These are phyloP conservation scores for Kwoniella sp. DNA, from an alignment of 768 basidiomycete genomes.

Conservation along the genomic window DNA sequence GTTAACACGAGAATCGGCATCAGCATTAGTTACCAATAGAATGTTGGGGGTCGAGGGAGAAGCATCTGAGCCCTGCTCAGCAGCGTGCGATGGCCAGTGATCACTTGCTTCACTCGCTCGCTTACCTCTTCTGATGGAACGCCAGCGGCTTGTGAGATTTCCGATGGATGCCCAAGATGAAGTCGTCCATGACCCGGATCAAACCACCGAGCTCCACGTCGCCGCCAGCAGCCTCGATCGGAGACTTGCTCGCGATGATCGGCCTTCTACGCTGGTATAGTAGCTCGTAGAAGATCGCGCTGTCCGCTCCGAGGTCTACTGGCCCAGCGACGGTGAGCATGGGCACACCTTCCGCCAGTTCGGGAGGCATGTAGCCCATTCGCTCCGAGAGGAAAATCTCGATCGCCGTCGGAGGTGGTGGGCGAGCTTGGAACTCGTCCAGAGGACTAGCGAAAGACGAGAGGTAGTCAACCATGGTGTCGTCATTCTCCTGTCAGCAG, in stretches of 20 bases:
- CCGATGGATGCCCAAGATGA: slow-evolving; percentile 8
- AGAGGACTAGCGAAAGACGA: slow-evolving; percentile 17
- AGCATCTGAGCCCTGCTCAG: not conserved
- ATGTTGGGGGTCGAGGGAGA: too few relatives aligned
- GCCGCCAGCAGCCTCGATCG: slow-evolving; percentile 13
- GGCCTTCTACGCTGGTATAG: slow-evolving; percentile 18
- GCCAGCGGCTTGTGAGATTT: not conserved
- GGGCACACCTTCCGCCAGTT: slow-evolving; percentile 13
- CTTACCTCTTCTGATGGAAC: not conserved
- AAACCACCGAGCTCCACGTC: slow-evolving; percentile 13
- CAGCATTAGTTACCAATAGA: too few relatives aligned
- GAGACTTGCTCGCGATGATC: slow-evolving; percentile 3
- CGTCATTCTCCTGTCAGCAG: slow-evolving; percentile 16
- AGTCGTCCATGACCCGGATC: slow-evolving; percentile 10
- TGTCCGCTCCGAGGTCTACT: slow-evolving; percentile 23
- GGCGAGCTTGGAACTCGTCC: slow-evolving; percentile 7
- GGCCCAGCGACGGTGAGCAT: slow-evolving; percentile 22
- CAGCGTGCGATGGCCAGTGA: too few relatives aligned
- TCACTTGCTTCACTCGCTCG: not conserved
- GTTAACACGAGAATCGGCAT: too few relatives aligned
- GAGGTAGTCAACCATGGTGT: slow-evolving; percentile 31
- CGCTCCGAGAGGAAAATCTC: slow-evolving; percentile 11
- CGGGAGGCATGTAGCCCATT: not conserved
- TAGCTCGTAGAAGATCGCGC: slow-evolving; percentile 20
- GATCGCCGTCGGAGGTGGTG: slow-evolving; percentile 9